phyloP scores from a whole-genome alignment of 306 rosid genomes.

The Vicia faba region DNA sequence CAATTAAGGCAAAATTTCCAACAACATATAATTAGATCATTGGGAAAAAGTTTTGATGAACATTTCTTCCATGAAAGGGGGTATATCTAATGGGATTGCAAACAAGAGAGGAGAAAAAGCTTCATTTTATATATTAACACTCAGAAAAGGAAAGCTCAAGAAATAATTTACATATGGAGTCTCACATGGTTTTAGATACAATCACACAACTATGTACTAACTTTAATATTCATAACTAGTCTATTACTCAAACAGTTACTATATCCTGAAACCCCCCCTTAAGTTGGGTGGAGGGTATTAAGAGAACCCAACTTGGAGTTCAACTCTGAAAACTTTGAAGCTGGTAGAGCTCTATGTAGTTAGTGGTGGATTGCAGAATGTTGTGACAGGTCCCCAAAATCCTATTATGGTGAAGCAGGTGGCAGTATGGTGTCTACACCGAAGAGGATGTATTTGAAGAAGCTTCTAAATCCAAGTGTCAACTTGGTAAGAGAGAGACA shows the following conservation, averaged over 20 bases:
- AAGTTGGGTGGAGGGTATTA: constrained; percentile 15
- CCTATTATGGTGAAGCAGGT: constrained; percentile 1
- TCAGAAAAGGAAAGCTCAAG: neutral
- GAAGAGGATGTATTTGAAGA: neutral
- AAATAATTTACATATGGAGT: neutral
- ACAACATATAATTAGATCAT: too few species aligned
- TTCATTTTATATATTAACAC: neutral
- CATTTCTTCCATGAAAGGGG: too few species aligned
- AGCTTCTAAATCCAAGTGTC: neutral
- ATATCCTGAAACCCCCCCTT: neutral
- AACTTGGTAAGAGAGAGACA: constrained; percentile 5
- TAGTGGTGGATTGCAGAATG: neutral
- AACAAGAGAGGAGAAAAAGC: constrained; percentile 12
- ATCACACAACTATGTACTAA: neutral
- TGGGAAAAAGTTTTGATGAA: too few species aligned
- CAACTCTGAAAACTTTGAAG: constrained; percentile 2
- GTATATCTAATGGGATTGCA: neutral
- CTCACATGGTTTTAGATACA: neutral
- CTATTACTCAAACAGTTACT: constrained; percentile 3
- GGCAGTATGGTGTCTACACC: neutral
- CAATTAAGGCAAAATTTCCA: too few species aligned
- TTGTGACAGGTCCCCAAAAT: neutral
- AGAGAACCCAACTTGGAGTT: constrained; percentile 12
- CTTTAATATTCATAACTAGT: neutral
- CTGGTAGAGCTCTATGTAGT: constrained; percentile 7